Conservation (phyloP, 495 filamentous ascomycete genomes). For the Trichoderma orchidacearum region DNA sequence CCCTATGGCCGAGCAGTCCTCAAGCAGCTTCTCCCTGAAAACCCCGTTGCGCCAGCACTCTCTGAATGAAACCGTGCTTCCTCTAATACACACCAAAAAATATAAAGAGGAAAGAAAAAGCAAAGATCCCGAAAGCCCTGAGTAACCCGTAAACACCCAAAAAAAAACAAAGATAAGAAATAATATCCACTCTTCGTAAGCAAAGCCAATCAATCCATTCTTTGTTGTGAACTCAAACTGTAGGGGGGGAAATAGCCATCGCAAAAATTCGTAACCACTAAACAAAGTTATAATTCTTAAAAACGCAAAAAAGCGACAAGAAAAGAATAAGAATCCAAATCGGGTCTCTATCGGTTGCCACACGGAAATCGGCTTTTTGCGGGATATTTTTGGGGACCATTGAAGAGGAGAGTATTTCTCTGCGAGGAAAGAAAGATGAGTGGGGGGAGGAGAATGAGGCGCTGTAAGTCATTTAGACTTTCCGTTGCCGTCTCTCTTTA, state of each 20-base stretch:
- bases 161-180: neutral
- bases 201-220: neutral
- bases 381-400: too few relatives aligned
- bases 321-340: neutral
- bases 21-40: neutral
- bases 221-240: neutral
- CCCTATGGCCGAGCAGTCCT: neutral
- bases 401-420: neutral
- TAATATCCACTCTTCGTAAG: neutral
- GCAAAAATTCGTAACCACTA: neutral
- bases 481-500: constrained; percentile 16
- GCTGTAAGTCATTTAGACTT: neutral
- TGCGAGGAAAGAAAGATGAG: neutral
- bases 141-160: neutral
- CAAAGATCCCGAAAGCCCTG: neutral
- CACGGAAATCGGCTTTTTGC: too few relatives aligned
- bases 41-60: neutral
- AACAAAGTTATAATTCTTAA: constrained; percentile 4
- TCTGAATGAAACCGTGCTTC: neutral
- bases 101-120: neutral
- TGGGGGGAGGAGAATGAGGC: neutral
- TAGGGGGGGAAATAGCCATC: neutral
- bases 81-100: constrained; percentile 1
- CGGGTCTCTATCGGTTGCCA: neutral
- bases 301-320: neutral